These are phyloP conservation scores for Fonsecaea monophora DNA, from an alignment of 2,329 filamentous ascomycete genomes.

Conservation along the genomic window DNA sequence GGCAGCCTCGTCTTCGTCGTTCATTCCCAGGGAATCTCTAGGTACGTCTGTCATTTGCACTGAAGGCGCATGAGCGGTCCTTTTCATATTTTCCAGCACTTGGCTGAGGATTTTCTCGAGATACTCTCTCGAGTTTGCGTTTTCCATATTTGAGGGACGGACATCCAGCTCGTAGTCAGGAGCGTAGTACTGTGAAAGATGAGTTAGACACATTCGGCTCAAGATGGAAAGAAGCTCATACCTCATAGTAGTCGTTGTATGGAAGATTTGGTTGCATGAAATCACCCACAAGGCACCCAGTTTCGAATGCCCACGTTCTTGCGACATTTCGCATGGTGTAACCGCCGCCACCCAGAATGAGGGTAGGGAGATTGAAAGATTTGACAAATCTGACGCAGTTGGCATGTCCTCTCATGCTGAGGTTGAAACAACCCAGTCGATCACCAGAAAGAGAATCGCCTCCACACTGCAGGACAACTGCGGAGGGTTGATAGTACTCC, in stretches of 20 bases:
- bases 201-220: conserved; percentile 36
- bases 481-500: conserved; percentile 71
- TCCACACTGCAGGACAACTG: conserved; percentile 72
- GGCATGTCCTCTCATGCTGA: conserved; percentile 73
- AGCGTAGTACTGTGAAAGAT: conserved; percentile 63
- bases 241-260: conserved; percentile 94
- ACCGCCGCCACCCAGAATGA: conserved; percentile 71
- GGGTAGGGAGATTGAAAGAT: conserved; percentile 68
- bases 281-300: conserved; percentile 80
- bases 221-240: conserved; percentile 42
- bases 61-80: conserved; percentile 67
- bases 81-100: conserved; percentile 70
- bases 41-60: conserved; percentile 71
- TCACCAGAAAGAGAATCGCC: conserved; percentile 72
- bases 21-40: conserved; percentile 62
- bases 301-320: conserved; percentile 71
- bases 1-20: conserved; percentile 69
- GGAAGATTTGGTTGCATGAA: conserved; percentile 83
- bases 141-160: conserved; percentile 74
- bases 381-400: conserved; percentile 75
- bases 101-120: conserved; percentile 71
- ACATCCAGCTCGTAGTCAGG: conserved; percentile 74
- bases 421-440: conserved; percentile 71
- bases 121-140: conserved; percentile 72
- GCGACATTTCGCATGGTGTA: conserved; percentile 72